Conservation (phyloP, 805 yeast species). For the Zygosaccharomyces lentus region DNA sequence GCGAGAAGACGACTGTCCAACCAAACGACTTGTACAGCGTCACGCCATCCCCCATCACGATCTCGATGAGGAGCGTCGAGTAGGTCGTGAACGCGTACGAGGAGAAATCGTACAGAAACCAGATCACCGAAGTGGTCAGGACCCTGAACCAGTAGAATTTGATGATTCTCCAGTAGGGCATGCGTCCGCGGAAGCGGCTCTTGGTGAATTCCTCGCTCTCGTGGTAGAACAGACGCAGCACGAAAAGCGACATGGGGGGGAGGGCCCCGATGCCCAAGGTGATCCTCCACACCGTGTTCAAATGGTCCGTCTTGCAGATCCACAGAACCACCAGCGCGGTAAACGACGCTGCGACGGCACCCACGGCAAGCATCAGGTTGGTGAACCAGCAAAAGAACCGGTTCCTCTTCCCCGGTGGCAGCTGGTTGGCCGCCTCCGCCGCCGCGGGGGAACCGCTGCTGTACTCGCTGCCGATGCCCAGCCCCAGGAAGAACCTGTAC, state of each 20-base stretch:
- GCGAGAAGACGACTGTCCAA: conserved; percentile 85
- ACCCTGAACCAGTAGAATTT: conserved; percentile 85
- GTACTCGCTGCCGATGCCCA: conserved; percentile 92
- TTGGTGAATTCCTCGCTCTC: conserved; percentile 71
- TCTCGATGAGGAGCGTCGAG: conserved; percentile 63
- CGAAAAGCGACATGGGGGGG: conserved; percentile 74
- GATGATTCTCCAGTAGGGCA: conserved; percentile 63
- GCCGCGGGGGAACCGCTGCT: conserved; percentile 93
- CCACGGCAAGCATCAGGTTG: conserved; percentile 78
- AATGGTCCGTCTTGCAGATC: conserved; percentile 68
- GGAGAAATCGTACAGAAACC: conserved; percentile 91
- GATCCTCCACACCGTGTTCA: conserved; percentile 86
- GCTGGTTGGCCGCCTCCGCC: conserved; percentile 78
- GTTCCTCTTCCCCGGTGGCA: conserved; percentile 81
- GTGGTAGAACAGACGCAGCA: conserved; percentile 67
- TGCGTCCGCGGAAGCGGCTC: conserved; percentile 58
- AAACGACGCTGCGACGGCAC: conserved; percentile 78
- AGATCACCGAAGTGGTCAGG: conserved; percentile 62
- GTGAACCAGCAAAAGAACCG: conserved; percentile 89
- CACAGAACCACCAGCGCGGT: conserved; percentile 82
- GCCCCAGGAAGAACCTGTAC: conserved; percentile 82
- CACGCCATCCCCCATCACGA: conserved; percentile 52
- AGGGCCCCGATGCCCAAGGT: conserved; percentile 87
- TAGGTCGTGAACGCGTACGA: conserved; percentile 84
- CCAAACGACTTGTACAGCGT: conserved; percentile 75